Percentiles rank a stretch among this genome's conserved stretches.
Conservation (phyloP, 2,329 filamentous ascomycete genomes). For the Sodiomyces alkalinus region DNA sequence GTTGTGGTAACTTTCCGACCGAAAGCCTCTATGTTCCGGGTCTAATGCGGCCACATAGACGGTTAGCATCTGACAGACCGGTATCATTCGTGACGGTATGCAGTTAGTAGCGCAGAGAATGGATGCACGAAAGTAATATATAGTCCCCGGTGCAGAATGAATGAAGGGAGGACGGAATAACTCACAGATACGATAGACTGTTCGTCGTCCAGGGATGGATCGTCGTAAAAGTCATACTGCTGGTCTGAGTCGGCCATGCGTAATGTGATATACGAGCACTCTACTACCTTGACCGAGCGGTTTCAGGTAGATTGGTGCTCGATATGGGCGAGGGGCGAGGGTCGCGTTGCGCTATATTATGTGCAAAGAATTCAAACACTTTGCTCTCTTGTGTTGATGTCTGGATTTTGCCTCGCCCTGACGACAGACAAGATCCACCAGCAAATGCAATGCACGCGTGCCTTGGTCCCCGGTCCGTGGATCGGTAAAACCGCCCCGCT, state of each 20-base stretch:
- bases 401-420: not conserved
- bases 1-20: constrained; percentile 90
- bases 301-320: too few relatives aligned
- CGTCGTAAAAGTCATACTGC: constrained; percentile 30
- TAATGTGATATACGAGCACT: not conserved
- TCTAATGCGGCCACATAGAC: constrained; percentile 31
- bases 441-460: not conserved
- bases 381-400: constrained; percentile 1
- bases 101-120: not conserved
- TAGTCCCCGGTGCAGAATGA: not conserved
- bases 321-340: too few relatives aligned
- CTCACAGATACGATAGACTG: constrained; percentile 27
- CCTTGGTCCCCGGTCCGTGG: too few relatives aligned
- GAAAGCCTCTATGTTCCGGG: constrained; percentile 81
- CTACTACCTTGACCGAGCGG: too few relatives aligned
- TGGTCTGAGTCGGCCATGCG: constrained; percentile 26
- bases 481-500: constrained; percentile 1
- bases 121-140: not conserved
- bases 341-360: too few relatives aligned
- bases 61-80: constrained; percentile 6
- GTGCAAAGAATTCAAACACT: too few relatives aligned
- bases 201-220: constrained; percentile 29
- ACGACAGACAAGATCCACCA: too few relatives aligned
- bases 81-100: not conserved
- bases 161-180: constrained; percentile 6